Base-by-base conservation (phyloP, 768 basidiomycete species). In the Flagelloscypha sp. region DNA sequence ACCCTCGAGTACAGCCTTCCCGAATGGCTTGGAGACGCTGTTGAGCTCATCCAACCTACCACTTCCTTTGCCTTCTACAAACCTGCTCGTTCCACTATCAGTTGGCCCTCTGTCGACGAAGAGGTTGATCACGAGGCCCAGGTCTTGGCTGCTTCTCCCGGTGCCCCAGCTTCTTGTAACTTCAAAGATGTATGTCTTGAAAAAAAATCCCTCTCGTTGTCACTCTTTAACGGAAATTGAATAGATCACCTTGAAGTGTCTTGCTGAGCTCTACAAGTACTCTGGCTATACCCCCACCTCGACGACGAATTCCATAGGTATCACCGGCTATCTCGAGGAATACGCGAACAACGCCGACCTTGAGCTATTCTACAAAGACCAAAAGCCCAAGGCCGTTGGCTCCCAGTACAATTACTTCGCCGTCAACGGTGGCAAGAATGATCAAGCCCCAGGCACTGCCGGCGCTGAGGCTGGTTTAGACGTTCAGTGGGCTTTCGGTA, bases 1-100 rank as follows among this genome's bases (percentile, higher is more conserved):
- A 79, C 84, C n/a, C 76, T 74, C 3, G 62, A 61, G 40, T 85
- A 83, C 58, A 77, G 74, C 46, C 66, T 86, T 12, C 83, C 83
- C 0, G 62, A 63, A 30, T 41, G 68, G 37, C 54, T 84, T 30
- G 66, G 76, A 45, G 56, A 61, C 3, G 79, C 84, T 47, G 52
- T 84, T 37, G 79, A 83, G 24, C 54, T 84, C 20, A 60, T 85
- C 19, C 79, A 84, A 41, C 83, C 83, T 0, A 84, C 83, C 2
- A 84, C 80, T 2, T 67, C 74, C 52, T 85, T 84, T 46, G 59
- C 65, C 27, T 67, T 66, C 38, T 55, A 60, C 40, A 70, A 63
- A 42, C 54, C 55, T 6, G 56, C 70, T 35, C 62, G 46, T 38
- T 63, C 65, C 4, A 70, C 61, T 0, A 44, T 73, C 16, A 56